Percentiles rank a stretch among this genome's conserved stretches.
These are phyloP conservation scores for Penicillium paxilli DNA, from an alignment of 495 filamentous ascomycete species.

Conservation along the genomic window DNA sequence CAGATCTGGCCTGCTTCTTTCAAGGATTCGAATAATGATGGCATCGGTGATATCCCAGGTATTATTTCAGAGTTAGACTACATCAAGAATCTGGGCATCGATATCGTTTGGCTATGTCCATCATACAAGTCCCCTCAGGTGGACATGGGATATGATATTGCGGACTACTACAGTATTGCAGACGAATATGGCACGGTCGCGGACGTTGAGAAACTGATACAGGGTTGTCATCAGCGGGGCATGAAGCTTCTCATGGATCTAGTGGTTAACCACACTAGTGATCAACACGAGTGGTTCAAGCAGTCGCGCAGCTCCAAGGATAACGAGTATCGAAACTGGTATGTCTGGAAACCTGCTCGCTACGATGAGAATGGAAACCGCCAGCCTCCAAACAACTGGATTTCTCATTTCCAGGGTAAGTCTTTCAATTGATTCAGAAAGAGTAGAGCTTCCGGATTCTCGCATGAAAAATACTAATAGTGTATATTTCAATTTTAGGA, in stretches of 20 bases:
- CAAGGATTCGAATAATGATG: slow-evolving; percentile 67
- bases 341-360: slow-evolving; percentile 67
- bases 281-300: slow-evolving; percentile 75
- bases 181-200: slow-evolving; percentile 60
- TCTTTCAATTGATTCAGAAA: background rate
- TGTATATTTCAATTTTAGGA: slow-evolving; percentile 27
- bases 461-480: background rate
- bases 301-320: slow-evolving; percentile 61
- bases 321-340: slow-evolving; percentile 66
- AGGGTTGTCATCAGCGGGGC: slow-evolving; percentile 52
- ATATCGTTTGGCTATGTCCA: slow-evolving; percentile 69
- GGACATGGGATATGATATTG: slow-evolving; percentile 66
- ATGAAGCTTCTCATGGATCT: slow-evolving; percentile 76
- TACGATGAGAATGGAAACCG: slow-evolving; percentile 59
- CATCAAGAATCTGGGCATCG: slow-evolving; percentile 60
- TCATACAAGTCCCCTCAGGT: slow-evolving; percentile 66
- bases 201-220: slow-evolving; percentile 65
- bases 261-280: slow-evolving; percentile 79
- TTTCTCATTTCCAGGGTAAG: slow-evolving; percentile 55
- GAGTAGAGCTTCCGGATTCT: background rate
- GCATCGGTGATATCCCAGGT: slow-evolving; percentile 66
- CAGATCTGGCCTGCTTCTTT: slow-evolving; percentile 71
- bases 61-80: slow-evolving; percentile 67
- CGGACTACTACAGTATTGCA: slow-evolving; percentile 65
- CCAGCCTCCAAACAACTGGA: slow-evolving; percentile 72